Evolutionary conservation across 257 asterid genomes (phyloP).

Genomic region (Lithospermum erythrorhizon): DNA sequence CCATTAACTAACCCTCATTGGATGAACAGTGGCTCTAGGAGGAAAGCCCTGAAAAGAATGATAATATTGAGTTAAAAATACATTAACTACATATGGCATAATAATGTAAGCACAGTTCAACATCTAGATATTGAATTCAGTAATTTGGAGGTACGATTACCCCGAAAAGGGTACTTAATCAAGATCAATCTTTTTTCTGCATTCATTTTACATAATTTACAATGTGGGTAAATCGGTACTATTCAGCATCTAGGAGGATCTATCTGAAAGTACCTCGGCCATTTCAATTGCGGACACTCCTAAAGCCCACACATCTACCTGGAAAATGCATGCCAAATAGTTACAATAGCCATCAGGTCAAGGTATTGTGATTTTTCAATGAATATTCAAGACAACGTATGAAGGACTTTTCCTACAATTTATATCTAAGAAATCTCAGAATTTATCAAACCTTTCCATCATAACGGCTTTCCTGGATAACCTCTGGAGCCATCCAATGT

Average conservation of each 20-base stretch:
- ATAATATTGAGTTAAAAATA: conserved; percentile 8
- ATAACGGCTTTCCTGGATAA: conserved; percentile 98
- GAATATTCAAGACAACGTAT: neutral
- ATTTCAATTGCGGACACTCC: conserved; percentile 99
- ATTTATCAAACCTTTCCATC: conserved; percentile 74
- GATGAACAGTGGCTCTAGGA: conserved; percentile 98
- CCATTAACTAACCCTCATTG: conserved; percentile 77
- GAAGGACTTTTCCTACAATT: neutral
- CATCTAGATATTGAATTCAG: neutral
- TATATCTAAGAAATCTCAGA: conserved; percentile 5
- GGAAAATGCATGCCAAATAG: conserved; percentile 10
- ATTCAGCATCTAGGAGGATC: conserved; percentile 3
- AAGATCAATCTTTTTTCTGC: neutral
- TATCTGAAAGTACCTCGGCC: conserved; percentile 71
- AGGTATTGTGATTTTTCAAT: neutral
- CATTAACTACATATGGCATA: neutral
- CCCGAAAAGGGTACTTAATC: neutral
- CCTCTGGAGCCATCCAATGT: conserved; percentile 99
- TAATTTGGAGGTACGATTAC: neutral
- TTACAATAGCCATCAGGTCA: conserved; percentile 7
- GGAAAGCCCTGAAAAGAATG: conserved; percentile 70
- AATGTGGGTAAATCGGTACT: neutral
- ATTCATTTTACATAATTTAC: neutral
- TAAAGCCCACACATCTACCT: conserved; percentile 99
- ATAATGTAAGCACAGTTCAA: neutral